phyloP scores from a whole-genome alignment of 1,284 basidiomycete genomes.

The Moniliella sp. region DNA sequence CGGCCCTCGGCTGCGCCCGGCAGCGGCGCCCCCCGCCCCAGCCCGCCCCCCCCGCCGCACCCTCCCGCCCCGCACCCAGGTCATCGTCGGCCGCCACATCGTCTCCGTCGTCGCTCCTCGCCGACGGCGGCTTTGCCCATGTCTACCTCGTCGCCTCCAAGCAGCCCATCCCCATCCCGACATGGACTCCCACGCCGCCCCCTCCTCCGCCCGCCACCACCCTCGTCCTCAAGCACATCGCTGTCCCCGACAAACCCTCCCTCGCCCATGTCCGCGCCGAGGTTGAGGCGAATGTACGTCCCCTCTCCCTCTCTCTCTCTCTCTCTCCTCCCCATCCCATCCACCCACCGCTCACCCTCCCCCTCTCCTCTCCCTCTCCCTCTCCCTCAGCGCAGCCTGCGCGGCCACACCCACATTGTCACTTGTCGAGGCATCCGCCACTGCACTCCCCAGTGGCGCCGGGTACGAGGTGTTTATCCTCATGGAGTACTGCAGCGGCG shows the following conservation, averaged over 20 bases:
- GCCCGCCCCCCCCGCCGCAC: too few relatives aligned
- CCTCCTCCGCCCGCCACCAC: conserved; percentile 41
- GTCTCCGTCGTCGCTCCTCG: conserved; percentile 71
- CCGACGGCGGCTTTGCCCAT: conserved; percentile 97
- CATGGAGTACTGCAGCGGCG: conserved; percentile 82
- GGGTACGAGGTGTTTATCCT: conserved; percentile 94
- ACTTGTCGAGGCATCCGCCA: conserved; percentile 58
- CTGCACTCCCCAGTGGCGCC: conserved; percentile 40
- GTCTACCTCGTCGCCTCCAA: conserved; percentile 82
- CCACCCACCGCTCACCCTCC: too few relatives aligned
- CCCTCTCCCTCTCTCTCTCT: neutral
- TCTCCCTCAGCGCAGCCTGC: too few relatives aligned
- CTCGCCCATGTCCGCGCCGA: conserved; percentile 88
- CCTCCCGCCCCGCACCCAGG: conserved; percentile 50
- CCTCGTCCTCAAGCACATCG: conserved; percentile 91
- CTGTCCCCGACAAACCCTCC: conserved; percentile 68
- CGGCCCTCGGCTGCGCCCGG: too few relatives aligned
- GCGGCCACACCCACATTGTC: conserved; percentile 52
- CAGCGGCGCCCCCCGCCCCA: too few relatives aligned
- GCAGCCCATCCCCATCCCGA: conserved; percentile 44
- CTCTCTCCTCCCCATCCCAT: too few relatives aligned
- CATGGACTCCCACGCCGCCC: conserved; percentile 13
- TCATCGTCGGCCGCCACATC: conserved; percentile 66
- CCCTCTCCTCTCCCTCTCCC: too few relatives aligned
- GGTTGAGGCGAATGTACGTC: conserved; percentile 84